Base-by-base conservation (phyloP, 2,329 filamentous ascomycete species). In the Drechslera avenae region DNA sequence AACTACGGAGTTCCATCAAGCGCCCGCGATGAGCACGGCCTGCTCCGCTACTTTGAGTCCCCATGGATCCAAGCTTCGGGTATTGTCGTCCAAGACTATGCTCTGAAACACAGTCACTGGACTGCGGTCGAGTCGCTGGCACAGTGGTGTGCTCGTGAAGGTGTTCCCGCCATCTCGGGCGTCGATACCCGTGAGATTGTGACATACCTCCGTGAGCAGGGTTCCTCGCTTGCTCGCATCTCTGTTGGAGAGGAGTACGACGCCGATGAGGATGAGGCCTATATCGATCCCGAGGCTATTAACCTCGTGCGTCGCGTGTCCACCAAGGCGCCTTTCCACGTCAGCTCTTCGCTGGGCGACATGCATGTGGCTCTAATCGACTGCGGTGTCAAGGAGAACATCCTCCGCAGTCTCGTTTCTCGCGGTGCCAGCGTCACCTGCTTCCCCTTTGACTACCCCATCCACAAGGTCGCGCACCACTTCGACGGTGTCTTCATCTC, bases 321-420 rank as follows among this genome's bases (percentile, higher is more conserved):
- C 81, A 99, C 94, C 76, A 99, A 99, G 81, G 90, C 92, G 59
- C 94, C 94, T 34, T 99, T 97, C 81, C 91, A 97, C 68, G 89
- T 97, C 60, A 88, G 90, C 74, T 91, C 92, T 43, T 84, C 86
- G 26, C 84, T 88, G 62, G 91, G 93, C 58, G 86, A 88, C 68
- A 87, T 90, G 74, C 94, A 99, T 78, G 86, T 99, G 64, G 94
- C 93, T 52, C 83, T 99, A 63, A 88, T 99, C 72, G 94, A 99
- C 78, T 99, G 94, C 71, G 94, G 94, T 81, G 94, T 97, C 64
- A 99, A 99, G 85, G 94, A 99, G 84, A 99, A 99, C 81, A 99
- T 99, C 68, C 86, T 99, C 53, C 91, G 94, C 70, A 95, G 90
- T 74, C 82, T 99, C 54, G 92, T 97, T 70, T 87, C 84, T 76